phyloP scores from a whole-genome alignment of 371 early-diverging fungal genomes.

The Gilbertella persicaria region DNA sequence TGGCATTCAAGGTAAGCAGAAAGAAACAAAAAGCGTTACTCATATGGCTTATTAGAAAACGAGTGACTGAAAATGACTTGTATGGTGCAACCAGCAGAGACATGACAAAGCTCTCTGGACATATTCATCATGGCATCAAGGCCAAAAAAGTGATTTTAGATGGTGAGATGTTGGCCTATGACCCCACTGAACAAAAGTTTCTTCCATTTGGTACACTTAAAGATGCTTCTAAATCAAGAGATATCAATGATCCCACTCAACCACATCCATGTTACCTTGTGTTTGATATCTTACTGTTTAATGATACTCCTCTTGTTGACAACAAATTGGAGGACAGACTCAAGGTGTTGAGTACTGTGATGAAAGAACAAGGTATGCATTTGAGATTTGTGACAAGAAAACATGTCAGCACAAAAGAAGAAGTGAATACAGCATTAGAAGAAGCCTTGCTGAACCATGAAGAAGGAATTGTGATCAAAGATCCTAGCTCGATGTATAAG shows the following conservation, averaged over 20 bases:
- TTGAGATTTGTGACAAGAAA: constrained; percentile 56
- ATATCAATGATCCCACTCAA: constrained; percentile 29
- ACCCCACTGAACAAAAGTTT: constrained; percentile 55
- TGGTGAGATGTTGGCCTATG: constrained; percentile 79
- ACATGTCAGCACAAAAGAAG: constrained; percentile 53
- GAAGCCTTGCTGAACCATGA: constrained; percentile 46
- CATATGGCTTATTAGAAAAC: constrained; percentile 59
- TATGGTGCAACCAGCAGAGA: constrained; percentile 15
- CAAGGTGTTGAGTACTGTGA: constrained; percentile 46
- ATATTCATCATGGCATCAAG: constrained; percentile 17
- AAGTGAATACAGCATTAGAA: constrained; percentile 63
- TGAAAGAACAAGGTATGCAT: constrained; percentile 49
- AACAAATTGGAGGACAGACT: constrained; percentile 56
- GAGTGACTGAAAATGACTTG: constrained; percentile 5
- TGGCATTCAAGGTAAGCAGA: constrained; percentile 58
- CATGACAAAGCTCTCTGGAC: constrained; percentile 20
- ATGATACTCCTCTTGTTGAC: constrained; percentile 58
- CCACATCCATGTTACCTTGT: constrained; percentile 60
- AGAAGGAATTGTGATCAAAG: constrained; percentile 73
- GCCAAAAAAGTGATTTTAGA: constrained; percentile 42
- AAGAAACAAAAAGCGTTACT: constrained; percentile 42
- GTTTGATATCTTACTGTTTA: constrained; percentile 72
- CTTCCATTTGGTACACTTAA: constrained; percentile 75
- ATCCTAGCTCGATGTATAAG: constrained; percentile 58
- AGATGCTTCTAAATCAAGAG: constrained; percentile 51